These are phyloP conservation scores for Agaricus subrufescens DNA, from an alignment of 768 basidiomycete species.

Conservation along the genomic window DNA sequence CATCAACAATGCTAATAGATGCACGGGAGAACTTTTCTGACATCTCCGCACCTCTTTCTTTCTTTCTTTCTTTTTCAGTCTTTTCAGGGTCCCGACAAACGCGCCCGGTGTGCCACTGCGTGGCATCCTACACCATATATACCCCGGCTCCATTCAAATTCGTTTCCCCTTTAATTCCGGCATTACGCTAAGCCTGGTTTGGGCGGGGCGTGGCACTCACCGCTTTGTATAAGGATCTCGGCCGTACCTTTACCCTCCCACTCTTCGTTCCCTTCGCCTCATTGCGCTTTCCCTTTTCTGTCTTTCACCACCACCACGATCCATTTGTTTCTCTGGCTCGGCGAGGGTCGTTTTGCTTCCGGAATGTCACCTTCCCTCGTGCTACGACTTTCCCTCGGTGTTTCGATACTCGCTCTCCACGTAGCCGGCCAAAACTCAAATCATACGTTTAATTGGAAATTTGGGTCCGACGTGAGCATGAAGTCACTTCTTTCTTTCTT, in stretches of 20 bases:
- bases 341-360: neutral
- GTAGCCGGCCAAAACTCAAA: conserved; percentile 12
- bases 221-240: conserved; percentile 1
- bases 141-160: too few species aligned
- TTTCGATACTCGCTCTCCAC: neutral
- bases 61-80: neutral
- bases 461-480: conserved; percentile 22
- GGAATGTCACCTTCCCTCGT: neutral
- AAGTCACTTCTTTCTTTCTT: neutral
- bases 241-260: conserved; percentile 1
- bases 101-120: too few species aligned
- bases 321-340: neutral
- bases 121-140: too few species aligned
- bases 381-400: neutral
- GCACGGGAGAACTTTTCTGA: neutral
- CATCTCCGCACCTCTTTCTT: neutral
- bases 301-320: neutral
- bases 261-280: neutral
- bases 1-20: conserved; percentile 1
- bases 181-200: too few species aligned
- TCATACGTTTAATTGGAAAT: conserved; percentile 28
- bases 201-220: too few species aligned
- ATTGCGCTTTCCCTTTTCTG: neutral
- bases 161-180: too few species aligned
- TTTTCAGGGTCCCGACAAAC: too few species aligned